Evolutionary conservation across 192 early-diverging fungal species (phyloP), one percentile per base, ranked within the genome.

Genomic region (Coemansia sp.): DNA sequence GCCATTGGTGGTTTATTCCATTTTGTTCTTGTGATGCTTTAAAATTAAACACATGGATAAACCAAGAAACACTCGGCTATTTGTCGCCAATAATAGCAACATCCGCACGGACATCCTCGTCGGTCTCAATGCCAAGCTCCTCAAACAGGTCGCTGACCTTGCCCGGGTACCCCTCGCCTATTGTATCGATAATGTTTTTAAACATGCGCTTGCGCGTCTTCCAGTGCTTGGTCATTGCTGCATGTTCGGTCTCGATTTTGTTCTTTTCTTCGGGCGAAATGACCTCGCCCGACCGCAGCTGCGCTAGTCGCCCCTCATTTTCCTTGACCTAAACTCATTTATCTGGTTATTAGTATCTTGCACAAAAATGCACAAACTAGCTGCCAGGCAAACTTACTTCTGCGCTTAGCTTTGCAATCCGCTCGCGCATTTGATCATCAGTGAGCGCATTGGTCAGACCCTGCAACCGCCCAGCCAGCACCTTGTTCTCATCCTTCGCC

Each of bases 71-170:
- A 45, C 41, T 15, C 2, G 49, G 9, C 39, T 45, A 45, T 23
- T 59, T 29, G 39, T 7, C 25, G 3, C 41, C 32, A 49, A 79
- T 52, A 24, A 79, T 79, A 22, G 76, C 47, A 10, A 64, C 43
- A 17, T 83, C 70, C 1, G 73, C 75, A 5, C 73, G 70, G 4
- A 39, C 83, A 19, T 65, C 60, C 56, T 87, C 84, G 59, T 87
- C 87, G 0, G 85, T 87, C 60, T 88, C 87, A 37, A 88, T 70
- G 23, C 85, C 85, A 15, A 88, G 48, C 54, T 83, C 73, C 51
- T 81, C 84, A 59, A 81, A 73, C 22, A 87, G 68, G 35, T 85
- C 83, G 29, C 66, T 70, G 23, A 82, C 55, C 66, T 84, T 87
- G 10, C 71, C 71, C 21, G 70, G 78, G 48, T 87, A 75, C 8